Evolutionary conservation across 2,329 filamentous ascomycete species (phyloP).

Genomic region (Cytospora piceicola): DNA sequence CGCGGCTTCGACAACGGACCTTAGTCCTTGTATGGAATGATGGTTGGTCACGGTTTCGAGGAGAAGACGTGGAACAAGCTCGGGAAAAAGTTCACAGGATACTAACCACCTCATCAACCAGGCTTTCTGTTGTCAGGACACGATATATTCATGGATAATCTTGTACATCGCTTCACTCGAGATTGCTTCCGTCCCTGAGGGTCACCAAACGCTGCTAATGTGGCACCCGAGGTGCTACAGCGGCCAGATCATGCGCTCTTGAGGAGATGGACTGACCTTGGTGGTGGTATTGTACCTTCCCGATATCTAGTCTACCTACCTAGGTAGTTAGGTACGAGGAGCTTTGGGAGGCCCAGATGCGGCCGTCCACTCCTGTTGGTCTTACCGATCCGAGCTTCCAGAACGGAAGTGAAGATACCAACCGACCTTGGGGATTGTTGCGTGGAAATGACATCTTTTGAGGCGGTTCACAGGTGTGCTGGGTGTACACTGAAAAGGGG

Average conservation of each 20-base stretch:
- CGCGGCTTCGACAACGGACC: not conserved
- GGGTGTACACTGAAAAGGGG: not conserved
- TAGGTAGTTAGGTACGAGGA: too few species aligned
- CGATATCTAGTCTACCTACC: not conserved
- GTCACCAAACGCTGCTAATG: not conserved
- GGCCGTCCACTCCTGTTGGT: not conserved
- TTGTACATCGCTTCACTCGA: not conserved
- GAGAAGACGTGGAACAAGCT: not conserved
- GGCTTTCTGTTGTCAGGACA: not conserved
- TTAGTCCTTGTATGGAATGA: not conserved
- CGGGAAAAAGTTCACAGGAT: not conserved
- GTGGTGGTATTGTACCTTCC: not conserved
- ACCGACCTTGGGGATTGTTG: not conserved
- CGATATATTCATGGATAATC: not conserved
- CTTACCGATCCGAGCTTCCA: not conserved
- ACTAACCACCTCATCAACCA: not conserved
- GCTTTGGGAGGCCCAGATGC: not conserved
- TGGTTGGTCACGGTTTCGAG: not conserved
- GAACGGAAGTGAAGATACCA: not conserved
- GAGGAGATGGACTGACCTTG: slow-evolving; percentile 9
- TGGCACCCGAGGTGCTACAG: slow-evolving; percentile 16
- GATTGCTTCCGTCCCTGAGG: not conserved
- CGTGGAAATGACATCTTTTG: not conserved
- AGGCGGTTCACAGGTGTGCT: not conserved
- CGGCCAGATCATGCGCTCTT: slow-evolving; percentile 18